These are phyloP conservation scores for Trypanosoma mega DNA, from an alignment of 208 protist genomes.

Conservation along the genomic window DNA sequence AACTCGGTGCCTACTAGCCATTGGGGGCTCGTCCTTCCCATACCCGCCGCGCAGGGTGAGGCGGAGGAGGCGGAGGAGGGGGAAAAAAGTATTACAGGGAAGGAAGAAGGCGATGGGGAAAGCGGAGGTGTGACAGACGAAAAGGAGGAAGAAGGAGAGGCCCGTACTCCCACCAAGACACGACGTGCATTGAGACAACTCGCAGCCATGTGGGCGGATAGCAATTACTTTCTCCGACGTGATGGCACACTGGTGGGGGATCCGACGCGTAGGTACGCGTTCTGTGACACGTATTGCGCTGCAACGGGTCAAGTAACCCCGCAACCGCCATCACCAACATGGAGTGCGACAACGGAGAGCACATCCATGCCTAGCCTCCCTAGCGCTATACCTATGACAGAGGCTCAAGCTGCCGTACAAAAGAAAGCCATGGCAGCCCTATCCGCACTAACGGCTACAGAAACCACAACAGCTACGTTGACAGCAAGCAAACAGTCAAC, in stretches of 20 bases:
- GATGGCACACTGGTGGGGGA: conserved; percentile 2
- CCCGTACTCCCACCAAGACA: too few relatives aligned
- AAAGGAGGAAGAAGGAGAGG: too few relatives aligned
- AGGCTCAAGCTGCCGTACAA: neutral
- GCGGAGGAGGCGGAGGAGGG: neutral
- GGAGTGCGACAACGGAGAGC: too few relatives aligned
- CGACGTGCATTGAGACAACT: conserved; percentile 6
- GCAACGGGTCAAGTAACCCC: conserved; percentile 7
- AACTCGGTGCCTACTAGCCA: neutral
- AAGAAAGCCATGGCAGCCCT: too few relatives aligned
- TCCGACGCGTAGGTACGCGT: neutral
- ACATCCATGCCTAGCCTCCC: too few relatives aligned
- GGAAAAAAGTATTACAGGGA: neutral
- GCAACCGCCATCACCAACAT: neutral
- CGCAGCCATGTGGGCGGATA: conserved; percentile 15
- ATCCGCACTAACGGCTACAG: too few relatives aligned
- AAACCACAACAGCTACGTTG: too few relatives aligned
- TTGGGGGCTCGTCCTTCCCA: conserved; percentile 22
- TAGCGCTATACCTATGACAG: neutral
- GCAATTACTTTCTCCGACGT: conserved; percentile 20
- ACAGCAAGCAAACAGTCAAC: too few relatives aligned
- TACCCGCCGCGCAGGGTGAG: neutral
- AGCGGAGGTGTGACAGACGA: too few relatives aligned
- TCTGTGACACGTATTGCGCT: conserved; percentile 10
- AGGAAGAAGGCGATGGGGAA: neutral